Percentiles rank a stretch among this genome's conserved stretches.
Evolutionary conservation across 2,329 filamentous ascomycete genomes (phyloP).

Genomic region (Didymella segeticola): DNA sequence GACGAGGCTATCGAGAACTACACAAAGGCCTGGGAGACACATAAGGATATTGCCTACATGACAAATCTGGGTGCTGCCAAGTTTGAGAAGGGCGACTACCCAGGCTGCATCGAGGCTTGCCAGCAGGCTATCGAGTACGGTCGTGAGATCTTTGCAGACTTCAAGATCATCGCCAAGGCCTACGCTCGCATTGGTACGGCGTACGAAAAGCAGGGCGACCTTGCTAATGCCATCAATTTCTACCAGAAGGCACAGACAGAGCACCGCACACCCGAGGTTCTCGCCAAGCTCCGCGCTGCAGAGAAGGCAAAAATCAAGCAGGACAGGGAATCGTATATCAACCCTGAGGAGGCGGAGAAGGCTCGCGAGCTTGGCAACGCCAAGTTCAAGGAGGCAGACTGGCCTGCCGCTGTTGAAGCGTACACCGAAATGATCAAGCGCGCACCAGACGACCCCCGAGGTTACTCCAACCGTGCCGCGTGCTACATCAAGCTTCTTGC

Average conservation of each 20-base stretch:
- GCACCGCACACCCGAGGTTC: slow-evolving; percentile 92
- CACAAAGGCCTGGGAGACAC: slow-evolving; percentile 88
- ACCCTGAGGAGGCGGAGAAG: slow-evolving; percentile 91
- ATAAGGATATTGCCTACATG: slow-evolving; percentile 97
- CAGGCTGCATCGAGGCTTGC: slow-evolving; percentile 85
- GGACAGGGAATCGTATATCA: slow-evolving; percentile 81
- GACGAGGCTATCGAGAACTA: slow-evolving; percentile 95
- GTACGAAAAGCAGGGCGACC: slow-evolving; percentile 87
- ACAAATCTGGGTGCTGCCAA: slow-evolving; percentile 95
- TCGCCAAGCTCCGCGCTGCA: slow-evolving; percentile 87
- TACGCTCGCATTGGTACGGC: slow-evolving; percentile 93
- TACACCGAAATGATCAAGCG: slow-evolving; percentile 98
- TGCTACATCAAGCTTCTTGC: slow-evolving; percentile 96
- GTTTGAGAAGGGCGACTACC: slow-evolving; percentile 95
- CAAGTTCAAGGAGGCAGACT: slow-evolving; percentile 97
- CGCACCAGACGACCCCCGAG: slow-evolving; percentile 87
- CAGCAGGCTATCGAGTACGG: slow-evolving; percentile 89
- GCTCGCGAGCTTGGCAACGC: slow-evolving; percentile 93
- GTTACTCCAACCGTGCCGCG: slow-evolving; percentile 96
- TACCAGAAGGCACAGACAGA: slow-evolving; percentile 95
- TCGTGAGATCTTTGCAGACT: slow-evolving; percentile 88
- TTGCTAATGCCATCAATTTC: slow-evolving; percentile 80
- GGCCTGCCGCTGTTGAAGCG: slow-evolving; percentile 91
- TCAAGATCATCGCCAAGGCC: slow-evolving; percentile 97
- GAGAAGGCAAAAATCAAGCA: slow-evolving; percentile 83